Evolutionary conservation across 2,329 filamentous ascomycete species (phyloP).

Genomic region (Ascochyta fabae): DNA sequence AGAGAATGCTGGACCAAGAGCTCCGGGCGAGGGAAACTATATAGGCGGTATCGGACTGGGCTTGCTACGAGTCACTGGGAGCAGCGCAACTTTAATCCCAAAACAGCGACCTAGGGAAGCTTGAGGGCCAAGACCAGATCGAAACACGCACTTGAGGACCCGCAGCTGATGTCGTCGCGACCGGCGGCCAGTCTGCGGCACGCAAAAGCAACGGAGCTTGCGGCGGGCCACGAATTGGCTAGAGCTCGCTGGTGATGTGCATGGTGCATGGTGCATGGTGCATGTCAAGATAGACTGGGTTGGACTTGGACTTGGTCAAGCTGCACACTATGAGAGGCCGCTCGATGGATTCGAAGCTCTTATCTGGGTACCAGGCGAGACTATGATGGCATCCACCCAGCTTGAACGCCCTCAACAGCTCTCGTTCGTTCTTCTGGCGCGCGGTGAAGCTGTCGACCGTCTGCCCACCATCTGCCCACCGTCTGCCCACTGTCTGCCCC

Average conservation of each 20-base stretch:
- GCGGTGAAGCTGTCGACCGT: conserved; percentile 16
- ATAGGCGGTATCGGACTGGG: conserved; percentile 35
- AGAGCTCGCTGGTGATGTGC: conserved; percentile 30
- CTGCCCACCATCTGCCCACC: conserved; percentile 8
- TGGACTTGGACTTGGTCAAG: conserved; percentile 3
- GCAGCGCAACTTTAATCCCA: conserved; percentile 33
- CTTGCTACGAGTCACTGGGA: conserved; percentile 23
- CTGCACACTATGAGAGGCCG: background rate
- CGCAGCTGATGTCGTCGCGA: conserved; percentile 21
- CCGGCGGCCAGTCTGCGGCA: conserved; percentile 27
- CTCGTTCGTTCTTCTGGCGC: background rate
- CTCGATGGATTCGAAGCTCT: conserved; percentile 2
- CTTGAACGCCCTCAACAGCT: conserved; percentile 4
- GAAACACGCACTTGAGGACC: conserved; percentile 24
- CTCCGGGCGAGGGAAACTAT: conserved; percentile 22
- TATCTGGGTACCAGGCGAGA: conserved; percentile 8
- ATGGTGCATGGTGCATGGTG: conserved; percentile 7
- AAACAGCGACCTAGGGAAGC: conserved; percentile 28
- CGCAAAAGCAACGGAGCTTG: conserved; percentile 36
- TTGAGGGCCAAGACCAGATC: conserved; percentile 30
- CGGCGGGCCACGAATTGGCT: conserved; percentile 29
- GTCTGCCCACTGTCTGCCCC: conserved; percentile 15
- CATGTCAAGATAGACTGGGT: conserved; percentile 9
- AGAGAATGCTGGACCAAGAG: conserved; percentile 14
- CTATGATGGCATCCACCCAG: conserved; percentile 9